Percentiles rank a stretch among this genome's conserved stretches.
Conservation (phyloP, 2,329 filamentous ascomycete genomes). For the Phaeosphaeriaceae sp. region DNA sequence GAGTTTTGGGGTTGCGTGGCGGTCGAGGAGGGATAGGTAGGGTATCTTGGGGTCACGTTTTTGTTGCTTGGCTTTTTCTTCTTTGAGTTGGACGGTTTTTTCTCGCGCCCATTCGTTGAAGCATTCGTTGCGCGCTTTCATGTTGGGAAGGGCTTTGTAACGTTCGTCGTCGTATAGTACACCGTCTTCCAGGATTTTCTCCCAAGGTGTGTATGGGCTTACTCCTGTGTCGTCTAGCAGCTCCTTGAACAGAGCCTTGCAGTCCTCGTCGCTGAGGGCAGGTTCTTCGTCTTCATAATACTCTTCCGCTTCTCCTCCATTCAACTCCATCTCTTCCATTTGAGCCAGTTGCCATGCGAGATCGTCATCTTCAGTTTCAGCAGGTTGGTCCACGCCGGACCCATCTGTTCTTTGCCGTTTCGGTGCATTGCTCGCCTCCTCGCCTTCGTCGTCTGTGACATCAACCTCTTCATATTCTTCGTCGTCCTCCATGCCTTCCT, state of each 20-base stretch:
- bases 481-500: conserved; percentile 59
- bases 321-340: conserved; percentile 83
- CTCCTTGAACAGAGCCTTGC: conserved; percentile 79
- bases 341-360: conserved; percentile 89
- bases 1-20: conserved; percentile 84
- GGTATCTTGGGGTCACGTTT: conserved; percentile 83
- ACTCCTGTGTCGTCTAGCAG: conserved; percentile 81
- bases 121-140: conserved; percentile 78
- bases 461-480: conserved; percentile 81
- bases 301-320: conserved; percentile 70
- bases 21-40: conserved; percentile 81
- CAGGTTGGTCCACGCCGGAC: conserved; percentile 52
- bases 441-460: conserved; percentile 66
- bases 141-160: conserved; percentile 83
- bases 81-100: conserved; percentile 74
- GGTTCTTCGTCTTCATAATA: conserved; percentile 75
- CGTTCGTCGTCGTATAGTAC: conserved; percentile 82
- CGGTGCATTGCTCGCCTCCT: conserved; percentile 52
- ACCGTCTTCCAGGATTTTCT: conserved; percentile 83
- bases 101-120: conserved; percentile 85
- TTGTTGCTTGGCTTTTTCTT: conserved; percentile 74
- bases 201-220: conserved; percentile 90
- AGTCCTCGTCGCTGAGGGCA: conserved; percentile 75
- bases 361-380: conserved; percentile 93
- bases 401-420: conserved; percentile 58